A percentile compares a stretch with the other conserved stretches of the same genome.
These are phyloP conservation scores for Rhodotorula graminis DNA, from an alignment of 768 basidiomycete genomes.

Conservation along the genomic window DNA sequence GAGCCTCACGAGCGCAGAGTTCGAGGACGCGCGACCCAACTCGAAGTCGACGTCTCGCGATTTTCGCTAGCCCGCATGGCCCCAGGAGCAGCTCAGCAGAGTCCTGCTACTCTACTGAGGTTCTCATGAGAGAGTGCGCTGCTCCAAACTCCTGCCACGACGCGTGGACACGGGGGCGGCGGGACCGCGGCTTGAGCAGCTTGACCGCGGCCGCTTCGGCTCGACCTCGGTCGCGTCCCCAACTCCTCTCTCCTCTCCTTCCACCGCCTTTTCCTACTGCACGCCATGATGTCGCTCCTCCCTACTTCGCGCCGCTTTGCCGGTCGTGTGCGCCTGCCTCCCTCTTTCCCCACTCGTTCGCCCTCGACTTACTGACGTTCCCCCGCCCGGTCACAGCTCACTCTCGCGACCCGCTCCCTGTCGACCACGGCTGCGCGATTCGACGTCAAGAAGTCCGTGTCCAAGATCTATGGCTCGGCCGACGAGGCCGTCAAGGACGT, in stretches of 20 bases:
- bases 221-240: background rate
- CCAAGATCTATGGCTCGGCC: constrained; percentile 68
- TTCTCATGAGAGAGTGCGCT: no score
- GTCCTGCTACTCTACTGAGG: no score
- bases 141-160: no score
- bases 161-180: no score
- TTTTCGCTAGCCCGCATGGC: no score
- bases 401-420: constrained; percentile 8
- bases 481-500: constrained; percentile 80
- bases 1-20: no score
- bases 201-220: no score
- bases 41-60: no score
- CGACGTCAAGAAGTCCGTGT: constrained; percentile 27
- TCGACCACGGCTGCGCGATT: constrained; percentile 3
- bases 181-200: no score
- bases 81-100: no score
- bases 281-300: background rate
- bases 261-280: background rate
- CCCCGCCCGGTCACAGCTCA: background rate
- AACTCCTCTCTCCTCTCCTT: background rate
- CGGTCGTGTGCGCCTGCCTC: background rate
- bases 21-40: no score
- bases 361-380: background rate
- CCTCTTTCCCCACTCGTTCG: background rate
- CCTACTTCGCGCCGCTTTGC: background rate